Percentiles rank a stretch among this genome's conserved stretches.
These are phyloP conservation scores for Mycena floridula DNA, from an alignment of 768 basidiomycete species.

Conservation along the genomic window DNA sequence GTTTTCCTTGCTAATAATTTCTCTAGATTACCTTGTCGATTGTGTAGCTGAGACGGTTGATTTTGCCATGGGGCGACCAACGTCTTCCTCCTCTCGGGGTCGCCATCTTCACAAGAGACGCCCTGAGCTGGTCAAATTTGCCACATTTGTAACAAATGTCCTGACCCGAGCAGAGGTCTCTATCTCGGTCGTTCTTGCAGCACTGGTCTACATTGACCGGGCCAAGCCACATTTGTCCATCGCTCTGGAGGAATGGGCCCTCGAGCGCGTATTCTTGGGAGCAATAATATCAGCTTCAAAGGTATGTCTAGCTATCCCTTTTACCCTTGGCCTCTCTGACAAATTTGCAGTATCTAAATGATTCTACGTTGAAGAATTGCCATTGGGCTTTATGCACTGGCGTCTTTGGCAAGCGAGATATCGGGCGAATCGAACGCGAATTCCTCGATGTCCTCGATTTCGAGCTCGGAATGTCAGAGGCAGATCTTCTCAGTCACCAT, in stretches of 20 bases:
- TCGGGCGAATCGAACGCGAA: slow-evolving; percentile 77
- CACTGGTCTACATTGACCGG: slow-evolving; percentile 73
- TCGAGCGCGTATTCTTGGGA: slow-evolving; percentile 87
- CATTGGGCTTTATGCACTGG: slow-evolving; percentile 87
- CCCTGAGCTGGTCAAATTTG: slow-evolving; percentile 51
- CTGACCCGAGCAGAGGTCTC: slow-evolving; percentile 70
- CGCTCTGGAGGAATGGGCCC: slow-evolving; percentile 78
- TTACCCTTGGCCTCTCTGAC: slow-evolving; percentile 4
- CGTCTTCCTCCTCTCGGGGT: slow-evolving; percentile 46
- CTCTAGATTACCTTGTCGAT: slow-evolving; percentile 66
- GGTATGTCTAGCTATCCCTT: slow-evolving; percentile 31
- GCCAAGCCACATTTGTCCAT: slow-evolving; percentile 78
- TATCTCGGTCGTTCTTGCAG: slow-evolving; percentile 58
- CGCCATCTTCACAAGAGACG: slow-evolving; percentile 43
- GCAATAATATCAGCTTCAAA: slow-evolving; percentile 86
- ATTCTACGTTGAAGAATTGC: slow-evolving; percentile 85
- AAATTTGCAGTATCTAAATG: slow-evolving; percentile 64
- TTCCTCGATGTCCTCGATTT: slow-evolving; percentile 78
- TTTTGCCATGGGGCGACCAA: slow-evolving; percentile 66
- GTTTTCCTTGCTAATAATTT: slow-evolving; percentile 7
- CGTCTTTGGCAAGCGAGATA: slow-evolving; percentile 76
- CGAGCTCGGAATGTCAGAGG: slow-evolving; percentile 59
- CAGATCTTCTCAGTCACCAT: slow-evolving; percentile 52
- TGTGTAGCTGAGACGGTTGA: slow-evolving; percentile 67
- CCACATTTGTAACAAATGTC: slow-evolving; percentile 61